These are phyloP conservation scores for Alnus rubra DNA, from an alignment of 306 rosid genomes.

Conservation along the genomic window DNA sequence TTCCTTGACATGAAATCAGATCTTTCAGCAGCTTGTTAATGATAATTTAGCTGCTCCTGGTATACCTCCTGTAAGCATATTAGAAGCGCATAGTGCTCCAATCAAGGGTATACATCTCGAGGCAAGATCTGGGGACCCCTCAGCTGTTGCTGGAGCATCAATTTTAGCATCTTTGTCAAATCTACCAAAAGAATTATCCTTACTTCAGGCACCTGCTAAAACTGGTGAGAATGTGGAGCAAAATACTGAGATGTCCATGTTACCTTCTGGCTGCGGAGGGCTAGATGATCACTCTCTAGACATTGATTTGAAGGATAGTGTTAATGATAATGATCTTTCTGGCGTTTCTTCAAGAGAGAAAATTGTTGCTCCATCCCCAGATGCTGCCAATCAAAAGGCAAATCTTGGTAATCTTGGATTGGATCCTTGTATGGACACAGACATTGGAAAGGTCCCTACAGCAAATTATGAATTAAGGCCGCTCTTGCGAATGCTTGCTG, in stretches of 20 bases:
- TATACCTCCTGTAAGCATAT: constrained; percentile 63
- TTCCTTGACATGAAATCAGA: constrained; percentile 63
- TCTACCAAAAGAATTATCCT: constrained; percentile 60
- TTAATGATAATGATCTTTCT: constrained; percentile 38
- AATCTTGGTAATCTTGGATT: constrained; percentile 48
- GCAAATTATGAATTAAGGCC: constrained; percentile 55
- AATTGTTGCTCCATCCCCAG: constrained; percentile 47
- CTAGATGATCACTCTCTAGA: constrained; percentile 49
- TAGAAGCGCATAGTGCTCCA: constrained; percentile 80
- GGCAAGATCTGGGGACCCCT: constrained; percentile 80
- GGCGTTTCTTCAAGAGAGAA: constrained; percentile 53
- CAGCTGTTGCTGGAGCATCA: constrained; percentile 90
- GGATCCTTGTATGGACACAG: constrained; percentile 48
- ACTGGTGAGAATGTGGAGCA: constrained; percentile 53
- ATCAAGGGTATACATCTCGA: constrained; percentile 70
- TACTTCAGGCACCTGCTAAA: constrained; percentile 62
- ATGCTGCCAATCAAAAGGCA: constrained; percentile 51
- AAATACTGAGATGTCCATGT: constrained; percentile 47
- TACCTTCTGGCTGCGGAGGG: constrained; percentile 50
- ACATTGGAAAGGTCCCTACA: constrained; percentile 52
- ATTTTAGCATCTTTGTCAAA: constrained; percentile 83
- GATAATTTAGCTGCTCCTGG: constrained; percentile 53
- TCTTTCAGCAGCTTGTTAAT: constrained; percentile 71
- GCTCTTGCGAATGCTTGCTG: constrained; percentile 56
- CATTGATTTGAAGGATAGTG: constrained; percentile 55